These are phyloP conservation scores for Trichophyton verrucosum DNA, from an alignment of 2,329 filamentous ascomycete species.

Conservation along the genomic window DNA sequence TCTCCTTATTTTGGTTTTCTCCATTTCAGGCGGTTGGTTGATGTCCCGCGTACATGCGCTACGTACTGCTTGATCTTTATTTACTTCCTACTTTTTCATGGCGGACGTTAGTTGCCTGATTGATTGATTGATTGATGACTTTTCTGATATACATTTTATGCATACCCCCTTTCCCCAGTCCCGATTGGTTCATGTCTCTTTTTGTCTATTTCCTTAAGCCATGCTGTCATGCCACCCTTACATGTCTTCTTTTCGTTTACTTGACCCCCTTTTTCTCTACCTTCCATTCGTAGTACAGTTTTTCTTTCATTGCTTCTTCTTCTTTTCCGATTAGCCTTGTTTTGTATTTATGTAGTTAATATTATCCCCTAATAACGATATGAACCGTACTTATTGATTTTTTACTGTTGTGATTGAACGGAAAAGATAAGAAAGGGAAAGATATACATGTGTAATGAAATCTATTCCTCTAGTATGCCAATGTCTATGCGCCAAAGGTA, in stretches of 20 bases:
- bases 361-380: background rate
- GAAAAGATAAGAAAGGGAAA: background rate
- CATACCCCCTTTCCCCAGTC: background rate
- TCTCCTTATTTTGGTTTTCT: background rate
- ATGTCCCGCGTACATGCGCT: background rate
- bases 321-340: background rate
- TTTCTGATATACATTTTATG: background rate
- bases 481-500: background rate
- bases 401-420: background rate
- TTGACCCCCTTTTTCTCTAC: background rate
- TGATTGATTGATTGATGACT: constrained; percentile 1
- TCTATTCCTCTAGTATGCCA: background rate
- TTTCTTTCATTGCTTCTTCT: background rate
- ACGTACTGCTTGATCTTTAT: background rate
- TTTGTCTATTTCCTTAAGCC: background rate
- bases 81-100: background rate
- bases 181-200: background rate
- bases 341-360: constrained; percentile 1
- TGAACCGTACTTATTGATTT: background rate
- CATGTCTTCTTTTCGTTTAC: background rate
- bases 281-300: background rate
- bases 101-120: background rate
- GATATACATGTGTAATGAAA: background rate
- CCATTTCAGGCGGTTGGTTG: background rate
- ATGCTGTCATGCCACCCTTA: background rate